phyloP scores from a whole-genome alignment of 805 yeast genomes.

The Pichia paraexigua region DNA sequence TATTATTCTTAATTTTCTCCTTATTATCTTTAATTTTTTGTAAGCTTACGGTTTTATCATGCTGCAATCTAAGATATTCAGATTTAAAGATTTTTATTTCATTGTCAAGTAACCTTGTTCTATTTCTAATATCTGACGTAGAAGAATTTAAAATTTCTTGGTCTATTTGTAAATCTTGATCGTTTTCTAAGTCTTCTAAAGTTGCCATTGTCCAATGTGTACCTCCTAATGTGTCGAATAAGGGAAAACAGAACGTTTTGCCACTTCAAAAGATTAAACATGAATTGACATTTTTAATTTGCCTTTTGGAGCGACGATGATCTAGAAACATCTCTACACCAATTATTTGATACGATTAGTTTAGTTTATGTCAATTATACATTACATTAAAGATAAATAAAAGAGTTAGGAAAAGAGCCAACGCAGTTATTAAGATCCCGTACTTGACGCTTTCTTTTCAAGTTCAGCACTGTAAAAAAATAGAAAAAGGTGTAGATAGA shows the following conservation, averaged over 20 bases:
- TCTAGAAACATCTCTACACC: constrained; percentile 2
- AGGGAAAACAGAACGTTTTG: neutral
- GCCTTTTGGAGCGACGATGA: neutral
- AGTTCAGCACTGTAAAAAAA: neutral
- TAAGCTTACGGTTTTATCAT: constrained; percentile 87
- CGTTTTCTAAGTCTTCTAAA: constrained; percentile 66
- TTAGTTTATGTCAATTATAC: neutral
- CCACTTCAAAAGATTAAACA: neutral
- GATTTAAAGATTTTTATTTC: constrained; percentile 93
- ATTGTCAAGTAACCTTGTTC: constrained; percentile 83
- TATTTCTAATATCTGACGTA: constrained; percentile 73
- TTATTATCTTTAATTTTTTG: constrained; percentile 93
- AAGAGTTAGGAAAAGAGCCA: neutral
- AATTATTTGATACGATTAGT: neutral
- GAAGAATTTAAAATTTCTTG: constrained; percentile 73
- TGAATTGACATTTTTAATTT: neutral
- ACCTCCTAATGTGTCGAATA: neutral
- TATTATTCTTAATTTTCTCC: constrained; percentile 91
- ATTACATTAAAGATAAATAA: neutral
- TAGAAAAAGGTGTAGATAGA: neutral
- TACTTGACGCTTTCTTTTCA: neutral
- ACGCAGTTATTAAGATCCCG: neutral
- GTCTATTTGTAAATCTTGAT: constrained; percentile 57
- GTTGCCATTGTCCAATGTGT: constrained; percentile 54
- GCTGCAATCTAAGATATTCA: constrained; percentile 81